phyloP scores from a whole-genome alignment of 345 rosid species.

The Cochlearia excelsa region DNA sequence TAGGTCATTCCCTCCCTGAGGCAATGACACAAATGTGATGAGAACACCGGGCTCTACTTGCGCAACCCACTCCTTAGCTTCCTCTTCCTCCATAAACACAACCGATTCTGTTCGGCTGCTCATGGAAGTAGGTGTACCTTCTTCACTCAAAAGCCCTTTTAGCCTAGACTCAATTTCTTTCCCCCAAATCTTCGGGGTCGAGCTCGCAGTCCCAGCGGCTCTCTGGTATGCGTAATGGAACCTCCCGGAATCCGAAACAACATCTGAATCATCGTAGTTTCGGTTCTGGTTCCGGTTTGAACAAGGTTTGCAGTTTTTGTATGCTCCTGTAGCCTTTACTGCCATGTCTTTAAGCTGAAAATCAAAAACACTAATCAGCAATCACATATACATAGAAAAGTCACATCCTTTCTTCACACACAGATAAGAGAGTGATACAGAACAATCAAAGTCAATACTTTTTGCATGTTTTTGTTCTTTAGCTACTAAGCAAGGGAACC shows the following conservation, averaged over 20 bases:
- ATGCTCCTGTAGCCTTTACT: constrained; percentile 86
- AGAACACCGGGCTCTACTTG: constrained; percentile 98
- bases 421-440: too few species aligned
- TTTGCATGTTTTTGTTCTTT: too few species aligned
- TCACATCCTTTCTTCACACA: neutral
- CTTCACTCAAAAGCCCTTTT: constrained; percentile 48
- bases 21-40: constrained; percentile 78
- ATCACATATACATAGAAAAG: neutral
- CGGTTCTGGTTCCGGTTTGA: constrained; percentile 51
- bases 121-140: constrained; percentile 73
- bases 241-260: constrained; percentile 61
- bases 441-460: too few species aligned
- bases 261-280: constrained; percentile 59
- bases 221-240: constrained; percentile 68
- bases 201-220: constrained; percentile 53
- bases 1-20: constrained; percentile 84
- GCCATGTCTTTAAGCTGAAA: constrained; percentile 91
- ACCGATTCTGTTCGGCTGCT: constrained; percentile 70
- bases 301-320: constrained; percentile 86
- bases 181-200: constrained; percentile 67
- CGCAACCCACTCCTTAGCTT: constrained; percentile 93
- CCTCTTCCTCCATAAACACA: constrained; percentile 75
- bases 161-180: constrained; percentile 68
- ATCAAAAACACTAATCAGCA: too few species aligned
- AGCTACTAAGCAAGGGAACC: too few species aligned